These are phyloP conservation scores for Massospora cicadina DNA, from an alignment of 371 early-diverging fungal species.

Conservation along the genomic window DNA sequence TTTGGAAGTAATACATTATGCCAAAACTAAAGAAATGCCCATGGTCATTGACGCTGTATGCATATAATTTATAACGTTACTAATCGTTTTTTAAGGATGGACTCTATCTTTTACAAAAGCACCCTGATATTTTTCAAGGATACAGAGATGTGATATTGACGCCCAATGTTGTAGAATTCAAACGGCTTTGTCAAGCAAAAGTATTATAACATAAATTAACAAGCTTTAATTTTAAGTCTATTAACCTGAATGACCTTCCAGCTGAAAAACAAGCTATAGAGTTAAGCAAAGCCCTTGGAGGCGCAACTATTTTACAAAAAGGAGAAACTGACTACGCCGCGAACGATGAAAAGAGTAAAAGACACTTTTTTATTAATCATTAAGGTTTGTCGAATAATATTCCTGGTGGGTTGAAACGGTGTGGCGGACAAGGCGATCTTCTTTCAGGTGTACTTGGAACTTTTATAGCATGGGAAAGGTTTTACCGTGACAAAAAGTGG, in stretches of 20 bases:
- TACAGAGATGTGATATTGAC: slow-evolving; percentile 69
- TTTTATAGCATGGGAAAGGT: slow-evolving; percentile 71
- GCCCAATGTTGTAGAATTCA: slow-evolving; percentile 79
- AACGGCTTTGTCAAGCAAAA: not conserved
- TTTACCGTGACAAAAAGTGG: slow-evolving; percentile 38
- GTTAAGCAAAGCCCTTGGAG: slow-evolving; percentile 33
- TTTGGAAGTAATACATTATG: slow-evolving; percentile 32
- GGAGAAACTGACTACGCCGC: slow-evolving; percentile 65
- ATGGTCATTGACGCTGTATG: slow-evolving; percentile 81
- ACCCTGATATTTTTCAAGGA: slow-evolving; percentile 48
- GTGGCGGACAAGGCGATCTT: slow-evolving; percentile 98
- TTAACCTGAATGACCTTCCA: slow-evolving; percentile 19
- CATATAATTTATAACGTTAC: not conserved
- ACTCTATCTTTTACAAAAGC: slow-evolving; percentile 46
- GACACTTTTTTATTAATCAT: slow-evolving; percentile 2
- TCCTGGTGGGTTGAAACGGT: slow-evolving; percentile 58
- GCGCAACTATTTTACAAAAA: slow-evolving; percentile 72
- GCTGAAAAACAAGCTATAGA: slow-evolving; percentile 20
- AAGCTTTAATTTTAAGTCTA: slow-evolving; percentile 17
- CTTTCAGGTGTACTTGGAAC: slow-evolving; percentile 73
- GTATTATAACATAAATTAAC: not conserved
- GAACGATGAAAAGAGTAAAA: slow-evolving; percentile 43
- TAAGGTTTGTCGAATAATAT: not conserved
- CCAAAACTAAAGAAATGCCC: slow-evolving; percentile 38
- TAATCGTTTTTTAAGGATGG: slow-evolving; percentile 40